Conservation (phyloP, 768 basidiomycete species). For the Boletus sp. region DNA sequence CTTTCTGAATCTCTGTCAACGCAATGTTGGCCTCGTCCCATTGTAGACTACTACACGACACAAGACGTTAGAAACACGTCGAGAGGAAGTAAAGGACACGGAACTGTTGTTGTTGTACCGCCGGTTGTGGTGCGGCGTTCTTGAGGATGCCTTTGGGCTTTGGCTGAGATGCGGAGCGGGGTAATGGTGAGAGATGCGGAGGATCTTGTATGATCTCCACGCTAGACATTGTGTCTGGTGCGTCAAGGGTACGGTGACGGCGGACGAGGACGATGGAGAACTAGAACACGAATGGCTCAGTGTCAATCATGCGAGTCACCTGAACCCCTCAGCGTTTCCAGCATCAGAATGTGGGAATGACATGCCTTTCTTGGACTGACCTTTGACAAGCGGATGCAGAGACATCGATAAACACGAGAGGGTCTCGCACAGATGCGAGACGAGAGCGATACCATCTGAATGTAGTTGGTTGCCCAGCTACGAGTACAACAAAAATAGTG, state of each 20-base stretch:
- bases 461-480: background rate
- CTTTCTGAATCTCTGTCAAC: slow-evolving; percentile 89
- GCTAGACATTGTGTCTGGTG: slow-evolving; percentile 20
- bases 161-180: slow-evolving; percentile 60
- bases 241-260: background rate
- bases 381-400: background rate
- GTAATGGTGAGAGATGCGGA: slow-evolving; percentile 45
- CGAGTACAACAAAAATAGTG: background rate
- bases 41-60: slow-evolving; percentile 56
- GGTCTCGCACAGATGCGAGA: background rate
- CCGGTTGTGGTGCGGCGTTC: slow-evolving; percentile 56
- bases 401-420: background rate
- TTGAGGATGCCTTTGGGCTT: slow-evolving; percentile 89
- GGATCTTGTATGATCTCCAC: slow-evolving; percentile 39
- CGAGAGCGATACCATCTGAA: background rate
- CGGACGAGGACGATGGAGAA: background rate
- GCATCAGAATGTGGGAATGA: slow-evolving; percentile 18
- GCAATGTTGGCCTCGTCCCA: slow-evolving; percentile 97
- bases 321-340: slow-evolving; percentile 12
- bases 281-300: background rate
- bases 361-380: slow-evolving; percentile 20
- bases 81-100: slow-evolving; percentile 19
- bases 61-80: background rate
- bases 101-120: slow-evolving; percentile 53
- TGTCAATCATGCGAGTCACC: slow-evolving; percentile 4